phyloP scores from a whole-genome alignment of 192 early-diverging fungal species.

The Spinellus fusiger region DNA sequence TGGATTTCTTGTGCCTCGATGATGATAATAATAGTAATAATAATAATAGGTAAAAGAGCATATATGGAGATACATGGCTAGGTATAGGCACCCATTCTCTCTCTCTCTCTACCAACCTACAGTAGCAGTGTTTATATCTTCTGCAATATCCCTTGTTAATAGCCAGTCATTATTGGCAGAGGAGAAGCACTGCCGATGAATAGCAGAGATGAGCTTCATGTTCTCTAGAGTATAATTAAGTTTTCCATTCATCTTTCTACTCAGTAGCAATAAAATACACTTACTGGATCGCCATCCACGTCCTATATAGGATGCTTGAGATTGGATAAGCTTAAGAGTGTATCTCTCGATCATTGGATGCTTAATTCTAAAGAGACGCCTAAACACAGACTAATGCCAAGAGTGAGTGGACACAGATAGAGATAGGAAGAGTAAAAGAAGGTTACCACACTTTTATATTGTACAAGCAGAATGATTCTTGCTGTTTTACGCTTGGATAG shows the following conservation, averaged over 20 bases:
- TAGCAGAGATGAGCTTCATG: slow-evolving; percentile 76
- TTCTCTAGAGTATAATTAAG: slow-evolving; percentile 38
- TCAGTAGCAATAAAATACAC: neutral
- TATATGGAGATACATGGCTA: neutral
- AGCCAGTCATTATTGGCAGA: slow-evolving; percentile 68
- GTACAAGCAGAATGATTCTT: slow-evolving; percentile 68
- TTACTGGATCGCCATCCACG: slow-evolving; percentile 73
- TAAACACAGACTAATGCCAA: slow-evolving; percentile 55
- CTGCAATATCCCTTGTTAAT: slow-evolving; percentile 55
- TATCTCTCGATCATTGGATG: slow-evolving; percentile 62
- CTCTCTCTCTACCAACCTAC: neutral
- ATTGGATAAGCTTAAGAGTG: slow-evolving; percentile 75
- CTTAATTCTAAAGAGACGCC: slow-evolving; percentile 67
- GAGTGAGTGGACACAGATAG: neutral
- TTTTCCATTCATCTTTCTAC: neutral
- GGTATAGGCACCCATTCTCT: neutral
- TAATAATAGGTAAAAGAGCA: neutral
- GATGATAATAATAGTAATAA: no score
- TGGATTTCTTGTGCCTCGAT: slow-evolving; percentile 59
- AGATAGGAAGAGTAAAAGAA: neutral
- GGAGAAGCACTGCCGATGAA: slow-evolving; percentile 59
- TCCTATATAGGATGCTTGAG: slow-evolving; percentile 73
- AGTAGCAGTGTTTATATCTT: slow-evolving; percentile 1
- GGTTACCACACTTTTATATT: slow-evolving; percentile 70
- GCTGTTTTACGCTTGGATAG: slow-evolving; percentile 74